Conservation (phyloP, 495 filamentous ascomycete genomes). For the Penicillium angulare region DNA sequence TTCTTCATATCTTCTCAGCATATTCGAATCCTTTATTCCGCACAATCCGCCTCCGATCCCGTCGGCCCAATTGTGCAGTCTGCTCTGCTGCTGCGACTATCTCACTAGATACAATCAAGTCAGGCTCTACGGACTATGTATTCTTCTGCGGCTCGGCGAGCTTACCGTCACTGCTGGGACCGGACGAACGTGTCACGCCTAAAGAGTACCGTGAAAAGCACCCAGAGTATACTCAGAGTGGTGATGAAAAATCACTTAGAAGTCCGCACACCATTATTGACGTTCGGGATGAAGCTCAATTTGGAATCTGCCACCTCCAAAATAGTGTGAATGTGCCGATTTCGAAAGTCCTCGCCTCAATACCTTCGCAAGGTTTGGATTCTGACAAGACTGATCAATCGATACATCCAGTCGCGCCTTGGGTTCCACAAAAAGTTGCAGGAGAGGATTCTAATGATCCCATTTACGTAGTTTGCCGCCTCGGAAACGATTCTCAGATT, state of each 20-base stretch:
- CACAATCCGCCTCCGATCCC: constrained; percentile 65
- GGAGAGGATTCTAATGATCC: constrained; percentile 29
- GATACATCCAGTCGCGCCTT: constrained; percentile 31
- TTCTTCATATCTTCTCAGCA: constrained; percentile 72
- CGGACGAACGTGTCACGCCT: constrained; percentile 63
- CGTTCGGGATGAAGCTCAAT: constrained; percentile 80
- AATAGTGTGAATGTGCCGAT: constrained; percentile 79
- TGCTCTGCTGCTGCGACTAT: constrained; percentile 66
- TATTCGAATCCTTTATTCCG: constrained; percentile 68
- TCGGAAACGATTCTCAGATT: constrained; percentile 87
- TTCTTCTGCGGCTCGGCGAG: constrained; percentile 67
- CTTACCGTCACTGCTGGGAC: constrained; percentile 49
- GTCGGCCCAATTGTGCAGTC: constrained; percentile 66
- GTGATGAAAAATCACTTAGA: background rate
- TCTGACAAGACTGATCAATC: background rate
- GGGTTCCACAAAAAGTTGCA: constrained; percentile 39
- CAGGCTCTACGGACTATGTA: constrained; percentile 70
- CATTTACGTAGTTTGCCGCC: constrained; percentile 78
- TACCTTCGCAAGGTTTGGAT: background rate
- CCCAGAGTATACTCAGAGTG: constrained; percentile 1
- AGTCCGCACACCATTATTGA: constrained; percentile 65
- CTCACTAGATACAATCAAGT: constrained; percentile 57
- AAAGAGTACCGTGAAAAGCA: constrained; percentile 44
- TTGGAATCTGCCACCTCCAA: constrained; percentile 70
- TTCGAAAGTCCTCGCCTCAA: constrained; percentile 50